Evolutionary conservation across 169 alveolate genomes (phyloP).

Genomic region (Babesia bigemina): DNA sequence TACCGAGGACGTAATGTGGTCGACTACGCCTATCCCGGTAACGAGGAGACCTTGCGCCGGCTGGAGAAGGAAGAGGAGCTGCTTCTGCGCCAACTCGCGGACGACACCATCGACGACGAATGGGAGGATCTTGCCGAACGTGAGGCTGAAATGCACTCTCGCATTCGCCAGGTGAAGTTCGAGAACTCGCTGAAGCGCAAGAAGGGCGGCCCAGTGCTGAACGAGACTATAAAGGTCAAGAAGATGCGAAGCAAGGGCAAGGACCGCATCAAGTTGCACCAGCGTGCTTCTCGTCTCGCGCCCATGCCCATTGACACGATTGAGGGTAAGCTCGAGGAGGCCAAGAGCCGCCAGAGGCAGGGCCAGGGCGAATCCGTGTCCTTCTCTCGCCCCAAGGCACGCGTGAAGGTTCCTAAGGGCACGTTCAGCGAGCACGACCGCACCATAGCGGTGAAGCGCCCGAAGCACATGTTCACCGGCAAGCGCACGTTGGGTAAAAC

Average conservation of each 20-base stretch:
- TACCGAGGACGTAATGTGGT: conserved; percentile 96
- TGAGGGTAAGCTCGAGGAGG: conserved; percentile 47
- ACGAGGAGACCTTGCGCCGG: conserved; percentile 90
- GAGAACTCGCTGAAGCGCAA: conserved; percentile 59
- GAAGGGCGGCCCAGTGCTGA: conserved; percentile 67
- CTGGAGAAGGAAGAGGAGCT: conserved; percentile 96
- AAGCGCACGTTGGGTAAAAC: conserved; percentile 94
- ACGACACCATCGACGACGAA: conserved; percentile 43
- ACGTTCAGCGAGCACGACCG: conserved; percentile 91
- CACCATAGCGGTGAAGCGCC: conserved; percentile 85
- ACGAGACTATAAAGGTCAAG: conserved; percentile 61
- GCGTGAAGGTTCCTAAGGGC: conserved; percentile 78
- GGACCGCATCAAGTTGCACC: conserved; percentile 49
- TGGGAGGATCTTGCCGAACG: conserved; percentile 59
- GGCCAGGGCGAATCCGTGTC: conserved; percentile 67
- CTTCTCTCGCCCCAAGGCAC: conserved; percentile 63
- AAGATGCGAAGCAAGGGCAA: conserved; percentile 61
- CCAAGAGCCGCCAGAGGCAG: conserved; percentile 64
- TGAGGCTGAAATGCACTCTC: conserved; percentile 41
- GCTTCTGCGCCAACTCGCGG: conserved; percentile 42
- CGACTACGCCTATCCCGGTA: conserved; percentile 96
- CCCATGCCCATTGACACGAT: conserved; percentile 55
- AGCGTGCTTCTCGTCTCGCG: conserved; percentile 39
- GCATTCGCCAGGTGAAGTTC: conserved; percentile 47
- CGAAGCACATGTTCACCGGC: conserved; percentile 96